Evolutionary conservation across 78 protist species (phyloP).

Genomic region (Polysphondylium violaceum): DNA sequence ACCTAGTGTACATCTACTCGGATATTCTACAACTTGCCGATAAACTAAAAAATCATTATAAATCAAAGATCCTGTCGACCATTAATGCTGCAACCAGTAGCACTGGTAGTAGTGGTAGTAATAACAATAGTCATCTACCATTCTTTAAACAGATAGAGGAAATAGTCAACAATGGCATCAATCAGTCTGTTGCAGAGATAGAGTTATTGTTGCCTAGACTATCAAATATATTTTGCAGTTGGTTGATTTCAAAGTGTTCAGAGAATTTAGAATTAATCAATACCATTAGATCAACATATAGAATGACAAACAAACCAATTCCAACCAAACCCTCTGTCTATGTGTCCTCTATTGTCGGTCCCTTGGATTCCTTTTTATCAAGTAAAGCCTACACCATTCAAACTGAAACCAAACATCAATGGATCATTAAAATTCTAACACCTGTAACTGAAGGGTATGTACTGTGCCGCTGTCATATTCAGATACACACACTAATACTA

Average conservation of each 20-base stretch:
- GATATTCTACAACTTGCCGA: conserved; percentile 24
- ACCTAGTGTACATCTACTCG: conserved; percentile 21
- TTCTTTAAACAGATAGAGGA: too few relatives aligned
- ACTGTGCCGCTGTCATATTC: not conserved
- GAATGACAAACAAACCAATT: conserved; percentile 56
- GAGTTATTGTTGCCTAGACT: conserved; percentile 31
- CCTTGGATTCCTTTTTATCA: conserved; percentile 29
- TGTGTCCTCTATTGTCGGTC: conserved; percentile 30
- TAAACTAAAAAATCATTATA: not conserved
- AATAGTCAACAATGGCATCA: conserved; percentile 1
- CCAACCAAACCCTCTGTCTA: conserved; percentile 53
- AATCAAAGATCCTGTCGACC: conserved; percentile 33
- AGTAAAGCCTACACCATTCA: conserved; percentile 25
- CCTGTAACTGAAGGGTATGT: conserved; percentile 39
- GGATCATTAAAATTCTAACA: conserved; percentile 5
- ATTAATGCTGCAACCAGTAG: too few relatives aligned
- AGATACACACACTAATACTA: not conserved
- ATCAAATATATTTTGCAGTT: not conserved
- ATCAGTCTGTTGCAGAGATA: too few relatives aligned
- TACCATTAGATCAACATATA: conserved; percentile 31
- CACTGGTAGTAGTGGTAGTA: too few relatives aligned
- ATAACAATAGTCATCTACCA: too few relatives aligned
- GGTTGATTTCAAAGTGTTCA: conserved; percentile 43
- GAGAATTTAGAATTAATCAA: conserved; percentile 28
- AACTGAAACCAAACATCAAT: conserved; percentile 4